phyloP scores from a whole-genome alignment of 2,329 filamentous ascomycete species.

The Onygenales sp. region DNA sequence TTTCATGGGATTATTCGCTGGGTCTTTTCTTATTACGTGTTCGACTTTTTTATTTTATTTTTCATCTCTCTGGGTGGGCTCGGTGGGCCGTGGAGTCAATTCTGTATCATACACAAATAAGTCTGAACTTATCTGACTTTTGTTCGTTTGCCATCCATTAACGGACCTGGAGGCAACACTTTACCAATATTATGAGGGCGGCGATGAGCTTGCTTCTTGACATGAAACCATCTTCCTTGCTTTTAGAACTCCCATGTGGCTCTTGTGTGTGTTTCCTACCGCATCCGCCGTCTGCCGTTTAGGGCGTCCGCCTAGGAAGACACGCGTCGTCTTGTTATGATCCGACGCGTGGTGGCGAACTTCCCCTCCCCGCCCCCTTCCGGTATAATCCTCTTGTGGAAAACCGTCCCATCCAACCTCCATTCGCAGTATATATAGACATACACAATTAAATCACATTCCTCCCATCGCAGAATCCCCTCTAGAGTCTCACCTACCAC shows the following conservation, averaged over 20 bases:
- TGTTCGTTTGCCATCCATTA: not conserved
- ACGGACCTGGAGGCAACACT: not conserved
- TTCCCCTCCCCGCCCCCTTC: too few species aligned
- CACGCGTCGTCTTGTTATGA: too few species aligned
- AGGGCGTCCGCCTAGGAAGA: too few species aligned
- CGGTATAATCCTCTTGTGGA: too few species aligned
- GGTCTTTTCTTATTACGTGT: not conserved
- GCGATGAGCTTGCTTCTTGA: not conserved
- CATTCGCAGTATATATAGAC: too few species aligned
- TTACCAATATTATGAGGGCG: not conserved
- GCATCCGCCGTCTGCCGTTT: too few species aligned
- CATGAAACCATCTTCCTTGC: not conserved
- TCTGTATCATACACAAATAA: constrained; percentile 2
- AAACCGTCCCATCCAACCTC: too few species aligned
- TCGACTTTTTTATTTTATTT: not conserved
- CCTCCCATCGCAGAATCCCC: too few species aligned
- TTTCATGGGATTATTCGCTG: constrained; percentile 1
- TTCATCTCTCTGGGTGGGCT: not conserved
- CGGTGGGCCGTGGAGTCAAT: constrained; percentile 1
- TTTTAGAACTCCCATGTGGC: not conserved
- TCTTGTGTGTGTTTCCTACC: too few species aligned
- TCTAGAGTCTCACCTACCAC: too few species aligned
- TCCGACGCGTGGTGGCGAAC: too few species aligned
- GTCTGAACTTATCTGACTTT: not conserved
- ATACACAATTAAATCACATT: too few species aligned